These are phyloP conservation scores for Candida insectorum DNA, from an alignment of 805 yeast genomes.

Conservation along the genomic window DNA sequence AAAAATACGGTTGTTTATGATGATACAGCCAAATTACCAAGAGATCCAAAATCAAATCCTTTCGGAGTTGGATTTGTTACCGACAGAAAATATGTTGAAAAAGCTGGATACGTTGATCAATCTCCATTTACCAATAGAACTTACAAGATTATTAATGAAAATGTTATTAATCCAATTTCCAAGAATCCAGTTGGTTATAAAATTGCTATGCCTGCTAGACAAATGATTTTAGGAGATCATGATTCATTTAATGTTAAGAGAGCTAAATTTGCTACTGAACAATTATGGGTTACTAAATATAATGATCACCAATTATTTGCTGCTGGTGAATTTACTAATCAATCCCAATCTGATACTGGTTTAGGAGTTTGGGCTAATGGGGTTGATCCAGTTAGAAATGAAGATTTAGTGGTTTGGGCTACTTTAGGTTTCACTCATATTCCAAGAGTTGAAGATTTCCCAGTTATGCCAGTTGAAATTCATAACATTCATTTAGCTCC, in stretches of 20 bases:
- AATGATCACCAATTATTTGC: constrained; percentile 69
- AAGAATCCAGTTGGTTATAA: constrained; percentile 75
- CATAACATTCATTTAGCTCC: constrained; percentile 65
- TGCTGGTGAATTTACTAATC: constrained; percentile 86
- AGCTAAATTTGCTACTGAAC: constrained; percentile 74
- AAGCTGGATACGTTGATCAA: constrained; percentile 69
- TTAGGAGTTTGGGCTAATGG: constrained; percentile 69
- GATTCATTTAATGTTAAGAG: constrained; percentile 65
- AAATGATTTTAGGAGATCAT: constrained; percentile 66
- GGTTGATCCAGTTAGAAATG: constrained; percentile 64
- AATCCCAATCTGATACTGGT: constrained; percentile 69
- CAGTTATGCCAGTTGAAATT: constrained; percentile 84
- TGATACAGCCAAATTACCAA: constrained; percentile 61
- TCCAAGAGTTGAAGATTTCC: constrained; percentile 84
- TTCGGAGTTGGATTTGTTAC: constrained; percentile 67
- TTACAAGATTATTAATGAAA: constrained; percentile 72
- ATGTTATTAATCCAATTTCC: constrained; percentile 63
- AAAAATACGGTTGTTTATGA: constrained; percentile 69
- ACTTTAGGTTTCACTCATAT: constrained; percentile 79
- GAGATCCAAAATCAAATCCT: constrained; percentile 54
- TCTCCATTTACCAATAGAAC: constrained; percentile 74
- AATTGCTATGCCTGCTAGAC: constrained; percentile 69
- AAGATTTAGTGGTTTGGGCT: constrained; percentile 77
- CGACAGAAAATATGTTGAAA: constrained; percentile 62
- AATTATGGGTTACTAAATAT: constrained; percentile 79